A percentile compares a stretch with the other conserved stretches of the same genome.
Evolutionary conservation across 768 basidiomycete genomes (phyloP).

Genomic region (Termitomyces sp.): DNA sequence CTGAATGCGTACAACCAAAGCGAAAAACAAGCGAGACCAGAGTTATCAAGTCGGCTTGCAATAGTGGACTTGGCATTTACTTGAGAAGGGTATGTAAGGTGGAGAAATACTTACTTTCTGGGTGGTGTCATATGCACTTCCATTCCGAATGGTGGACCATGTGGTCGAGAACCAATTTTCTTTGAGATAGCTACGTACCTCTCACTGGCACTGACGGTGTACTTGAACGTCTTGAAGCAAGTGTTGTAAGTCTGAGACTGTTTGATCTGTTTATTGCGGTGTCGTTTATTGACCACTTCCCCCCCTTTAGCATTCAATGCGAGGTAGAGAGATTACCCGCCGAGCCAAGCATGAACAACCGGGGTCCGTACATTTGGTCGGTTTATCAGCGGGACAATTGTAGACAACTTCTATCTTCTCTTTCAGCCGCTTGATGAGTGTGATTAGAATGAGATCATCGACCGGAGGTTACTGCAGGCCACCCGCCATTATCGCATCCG

Average conservation of each 20-base stretch:
- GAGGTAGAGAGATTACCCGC: too few relatives aligned
- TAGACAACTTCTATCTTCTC: constrained; percentile 1
- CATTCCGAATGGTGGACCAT: background rate
- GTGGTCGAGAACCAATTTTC: too few relatives aligned
- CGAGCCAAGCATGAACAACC: too few relatives aligned
- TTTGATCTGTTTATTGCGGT: background rate
- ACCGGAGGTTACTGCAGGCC: constrained; percentile 6
- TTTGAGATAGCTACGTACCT: background rate
- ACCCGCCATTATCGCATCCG: constrained; percentile 18
- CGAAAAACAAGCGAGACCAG: background rate
- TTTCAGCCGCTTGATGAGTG: constrained; percentile 7
- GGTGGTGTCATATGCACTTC: background rate
- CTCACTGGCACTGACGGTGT: background rate
- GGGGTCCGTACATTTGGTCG: too few relatives aligned
- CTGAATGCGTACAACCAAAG: too few relatives aligned
- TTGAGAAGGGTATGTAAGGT: background rate
- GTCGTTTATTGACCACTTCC: background rate
- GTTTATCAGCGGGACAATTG: too few relatives aligned
- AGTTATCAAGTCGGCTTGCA: too few relatives aligned
- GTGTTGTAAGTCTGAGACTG: background rate
- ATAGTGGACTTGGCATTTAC: too few relatives aligned
- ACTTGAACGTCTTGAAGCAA: background rate
- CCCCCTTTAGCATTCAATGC: background rate
- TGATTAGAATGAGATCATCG: constrained; percentile 11
- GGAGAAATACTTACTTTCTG: background rate